phyloP scores from a whole-genome alignment of 1,139 yeast species.

The Nakaseomyces uthaithaninus region DNA sequence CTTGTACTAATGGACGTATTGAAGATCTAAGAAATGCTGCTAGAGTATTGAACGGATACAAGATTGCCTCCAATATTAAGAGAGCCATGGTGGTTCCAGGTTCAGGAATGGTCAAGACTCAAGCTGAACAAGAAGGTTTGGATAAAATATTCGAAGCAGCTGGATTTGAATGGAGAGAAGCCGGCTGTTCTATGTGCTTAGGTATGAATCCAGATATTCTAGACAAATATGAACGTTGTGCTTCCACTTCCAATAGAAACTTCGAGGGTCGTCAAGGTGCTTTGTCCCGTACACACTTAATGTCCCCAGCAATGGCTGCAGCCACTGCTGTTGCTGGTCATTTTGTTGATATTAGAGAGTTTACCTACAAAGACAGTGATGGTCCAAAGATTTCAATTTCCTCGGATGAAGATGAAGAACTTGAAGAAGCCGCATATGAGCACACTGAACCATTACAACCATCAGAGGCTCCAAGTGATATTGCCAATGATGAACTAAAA shows the following conservation, averaged over 20 bases:
- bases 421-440: conserved; percentile 61
- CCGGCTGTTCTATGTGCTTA: conserved; percentile 98
- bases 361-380: conserved; percentile 50
- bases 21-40: conserved; percentile 97
- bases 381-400: conserved; percentile 55
- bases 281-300: conserved; percentile 86
- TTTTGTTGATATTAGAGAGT: conserved; percentile 83
- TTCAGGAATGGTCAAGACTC: conserved; percentile 84
- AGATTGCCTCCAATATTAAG: conserved; percentile 73
- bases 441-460: conserved; percentile 50
- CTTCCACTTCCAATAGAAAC: conserved; percentile 96
- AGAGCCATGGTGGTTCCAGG: conserved; percentile 94
- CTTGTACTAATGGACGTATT: conserved; percentile 95
- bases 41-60: conserved; percentile 80
- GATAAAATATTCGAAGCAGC: conserved; percentile 86
- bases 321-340: conserved; percentile 94
- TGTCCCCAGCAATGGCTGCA: conserved; percentile 99
- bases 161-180: conserved; percentile 98
- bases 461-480: conserved; percentile 33
- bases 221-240: conserved; percentile 93
- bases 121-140: conserved; percentile 92
- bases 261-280: conserved; percentile 99
- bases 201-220: conserved; percentile 99
- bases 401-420: conserved; percentile 45
- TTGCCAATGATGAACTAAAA: conserved; percentile 39